Percentiles rank a stretch among this genome's conserved stretches.
Evolutionary conservation across 352 stramenopile species (phyloP).

Genomic region (Hyaloperonospora arabidopsidis): DNA sequence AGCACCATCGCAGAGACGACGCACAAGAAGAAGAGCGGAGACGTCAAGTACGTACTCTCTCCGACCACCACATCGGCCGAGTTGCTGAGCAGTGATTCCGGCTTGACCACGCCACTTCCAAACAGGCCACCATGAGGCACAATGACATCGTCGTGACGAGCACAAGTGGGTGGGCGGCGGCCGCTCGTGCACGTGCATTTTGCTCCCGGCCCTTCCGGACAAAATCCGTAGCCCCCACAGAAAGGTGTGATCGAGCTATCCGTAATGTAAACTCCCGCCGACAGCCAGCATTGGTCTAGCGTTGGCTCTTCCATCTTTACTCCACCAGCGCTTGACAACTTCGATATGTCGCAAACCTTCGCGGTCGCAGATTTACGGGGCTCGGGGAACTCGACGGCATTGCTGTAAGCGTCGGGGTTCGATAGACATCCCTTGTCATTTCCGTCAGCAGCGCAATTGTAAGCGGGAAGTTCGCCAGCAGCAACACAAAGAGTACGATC

Average conservation of each 20-base stretch:
- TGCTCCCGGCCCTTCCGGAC: constrained; percentile 47
- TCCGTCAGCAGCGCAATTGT: constrained; percentile 45
- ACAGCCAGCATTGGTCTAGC: constrained; percentile 78
- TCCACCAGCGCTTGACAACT: neutral
- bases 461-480: constrained; percentile 38
- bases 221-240: constrained; percentile 65
- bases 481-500: constrained; percentile 27
- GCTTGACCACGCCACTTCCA: neutral
- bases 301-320: constrained; percentile 29
- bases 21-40: constrained; percentile 25
- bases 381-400: constrained; percentile 36
- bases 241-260: constrained; percentile 56
- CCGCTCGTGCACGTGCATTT: constrained; percentile 54
- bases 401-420: constrained; percentile 32
- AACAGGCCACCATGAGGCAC: constrained; percentile 17
- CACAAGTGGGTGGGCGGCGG: constrained; percentile 29
- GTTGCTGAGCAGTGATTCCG: constrained; percentile 7
- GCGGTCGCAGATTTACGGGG: constrained; percentile 23
- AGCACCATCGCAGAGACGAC: constrained; percentile 20
- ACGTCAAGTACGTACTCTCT: constrained; percentile 9
- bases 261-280: constrained; percentile 42
- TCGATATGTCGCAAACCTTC: constrained; percentile 14
- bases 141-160: constrained; percentile 35
- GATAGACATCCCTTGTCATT: constrained; percentile 40
- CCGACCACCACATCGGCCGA: neutral